Percentiles rank a stretch among this genome's conserved stretches.
Conservation (phyloP, 2,329 filamentous ascomycete species). For the Tolypocladium endophyticum region DNA sequence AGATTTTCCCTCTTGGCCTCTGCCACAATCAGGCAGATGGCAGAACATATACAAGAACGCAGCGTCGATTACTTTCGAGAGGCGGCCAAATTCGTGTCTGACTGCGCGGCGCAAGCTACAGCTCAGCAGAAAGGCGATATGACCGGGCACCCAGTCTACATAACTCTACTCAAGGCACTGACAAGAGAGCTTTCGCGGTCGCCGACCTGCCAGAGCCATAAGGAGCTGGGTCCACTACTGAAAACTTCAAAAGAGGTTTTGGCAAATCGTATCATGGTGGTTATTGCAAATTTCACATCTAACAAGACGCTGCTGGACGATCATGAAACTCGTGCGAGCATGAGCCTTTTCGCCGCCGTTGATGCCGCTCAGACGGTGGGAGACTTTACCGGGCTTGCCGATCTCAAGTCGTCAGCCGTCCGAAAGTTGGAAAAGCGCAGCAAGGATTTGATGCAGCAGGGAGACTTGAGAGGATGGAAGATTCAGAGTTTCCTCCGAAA, state of each 20-base stretch:
- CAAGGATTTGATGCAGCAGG: constrained; percentile 19
- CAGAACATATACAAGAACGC: constrained; percentile 29
- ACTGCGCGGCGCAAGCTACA: constrained; percentile 8
- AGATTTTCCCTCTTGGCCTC: constrained; percentile 21
- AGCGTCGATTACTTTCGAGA: constrained; percentile 28
- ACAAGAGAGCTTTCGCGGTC: constrained; percentile 16
- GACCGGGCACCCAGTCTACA: constrained; percentile 13
- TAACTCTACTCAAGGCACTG: constrained; percentile 26
- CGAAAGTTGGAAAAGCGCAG: constrained; percentile 25
- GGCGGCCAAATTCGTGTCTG: constrained; percentile 13
- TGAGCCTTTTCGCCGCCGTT: constrained; percentile 21
- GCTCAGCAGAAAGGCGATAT: background rate
- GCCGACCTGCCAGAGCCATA: constrained; percentile 13
- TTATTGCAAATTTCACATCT: constrained; percentile 15
- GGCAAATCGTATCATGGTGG: constrained; percentile 13
- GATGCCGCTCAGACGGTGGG: constrained; percentile 17
- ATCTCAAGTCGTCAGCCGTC: constrained; percentile 18
- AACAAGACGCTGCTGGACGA: constrained; percentile 19
- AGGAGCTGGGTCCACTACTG: constrained; percentile 12
- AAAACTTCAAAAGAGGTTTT: constrained; percentile 15
- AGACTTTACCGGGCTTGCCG: constrained; percentile 9
- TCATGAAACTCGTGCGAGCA: constrained; percentile 9
- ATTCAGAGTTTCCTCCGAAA: constrained; percentile 31
- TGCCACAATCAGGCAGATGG: constrained; percentile 30
- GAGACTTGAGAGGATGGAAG: constrained; percentile 33